These are phyloP conservation scores for Suillus plorans DNA, from an alignment of 768 basidiomycete species.

Conservation along the genomic window DNA sequence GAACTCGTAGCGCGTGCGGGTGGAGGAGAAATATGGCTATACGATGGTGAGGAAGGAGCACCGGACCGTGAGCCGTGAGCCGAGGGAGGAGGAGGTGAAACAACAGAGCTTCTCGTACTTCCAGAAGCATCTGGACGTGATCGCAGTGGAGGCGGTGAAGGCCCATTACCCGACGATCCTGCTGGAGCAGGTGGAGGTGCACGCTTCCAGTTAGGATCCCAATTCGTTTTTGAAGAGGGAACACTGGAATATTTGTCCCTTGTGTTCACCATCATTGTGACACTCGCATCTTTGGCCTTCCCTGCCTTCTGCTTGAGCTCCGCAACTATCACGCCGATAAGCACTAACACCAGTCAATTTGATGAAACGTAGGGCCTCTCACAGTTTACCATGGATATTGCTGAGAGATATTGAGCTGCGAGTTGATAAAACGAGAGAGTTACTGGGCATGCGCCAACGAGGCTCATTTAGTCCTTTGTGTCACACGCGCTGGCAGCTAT, in stretches of 20 bases:
- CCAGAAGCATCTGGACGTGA: constrained; percentile 13
- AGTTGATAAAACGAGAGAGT: not conserved
- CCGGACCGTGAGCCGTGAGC: constrained; percentile 15
- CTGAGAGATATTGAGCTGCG: not conserved
- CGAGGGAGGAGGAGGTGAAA: constrained; percentile 19
- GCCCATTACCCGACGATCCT: constrained; percentile 12
- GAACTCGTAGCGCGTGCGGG: constrained; percentile 27
- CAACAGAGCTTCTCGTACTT: constrained; percentile 16
- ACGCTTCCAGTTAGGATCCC: constrained; percentile 57
- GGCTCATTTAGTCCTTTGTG: not conserved
- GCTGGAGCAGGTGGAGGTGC: constrained; percentile 38
- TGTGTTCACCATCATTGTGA: constrained; percentile 51
- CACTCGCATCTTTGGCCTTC: constrained; percentile 57
- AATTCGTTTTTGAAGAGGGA: constrained; percentile 60
- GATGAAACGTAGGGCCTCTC: constrained; percentile 12
- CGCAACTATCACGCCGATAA: constrained; percentile 42
- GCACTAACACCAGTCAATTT: constrained; percentile 4
- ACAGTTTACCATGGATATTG: constrained; percentile 29
- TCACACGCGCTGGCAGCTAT: not conserved
- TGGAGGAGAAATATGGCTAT: constrained; percentile 24
- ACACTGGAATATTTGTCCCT: constrained; percentile 56
- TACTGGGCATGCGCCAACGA: not conserved
- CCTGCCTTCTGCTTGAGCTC: constrained; percentile 66
- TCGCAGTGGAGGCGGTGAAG: constrained; percentile 36
- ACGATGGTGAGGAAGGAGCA: constrained; percentile 12